Evolutionary conservation across 2,329 filamentous ascomycete species (phyloP), one percentile per base, ranked within the genome.

Genomic region (Xylaria multiplex): DNA sequence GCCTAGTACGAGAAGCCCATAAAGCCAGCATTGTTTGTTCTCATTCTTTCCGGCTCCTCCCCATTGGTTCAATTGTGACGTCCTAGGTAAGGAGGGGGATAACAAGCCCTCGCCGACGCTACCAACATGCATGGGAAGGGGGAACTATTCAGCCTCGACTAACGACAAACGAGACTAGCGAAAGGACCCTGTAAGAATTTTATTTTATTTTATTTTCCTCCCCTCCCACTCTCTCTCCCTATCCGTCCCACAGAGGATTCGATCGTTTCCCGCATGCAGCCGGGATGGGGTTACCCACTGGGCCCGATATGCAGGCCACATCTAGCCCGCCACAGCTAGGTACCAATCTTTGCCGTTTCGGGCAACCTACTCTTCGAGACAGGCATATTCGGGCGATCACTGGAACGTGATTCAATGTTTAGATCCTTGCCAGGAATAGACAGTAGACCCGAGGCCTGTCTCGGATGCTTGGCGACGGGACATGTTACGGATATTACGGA

Each of bases 341-440:
- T 71, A 71, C 74, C 71, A 69, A 68, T 62, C 68, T 62, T 68
- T 64, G 53, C 69, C 67, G 24, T 62, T 68, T 73, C 67, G 70
- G 75, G 70, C 68, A 69, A 73, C 71, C 72, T 71, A 59, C 63
- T 62, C 56, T 66, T 70, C 64, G 70, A 69, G 68, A 75, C 74
- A 71, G 69, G 72, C 74, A 76, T 76, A 68, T 68, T 72, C 56
- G 62, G 67, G 68, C 70, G 73, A 77, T 77, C 75, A 77, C 75
- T 74, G 75, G 76, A 75, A 73, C 73, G 72, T 69, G 69, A 69
- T 68, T 72, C 59, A 70, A 74, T 72, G 73, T 75, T 74, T 63
- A 68, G 67, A 72, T 65, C 70, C 72, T 72, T 72, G 70, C 70
- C 67, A 66, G 65, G 64, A 72, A 70, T 71, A 65, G 69, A 67